phyloP scores from a whole-genome alignment of 202 grass and related monocot species.

The Musa balbisiana region DNA sequence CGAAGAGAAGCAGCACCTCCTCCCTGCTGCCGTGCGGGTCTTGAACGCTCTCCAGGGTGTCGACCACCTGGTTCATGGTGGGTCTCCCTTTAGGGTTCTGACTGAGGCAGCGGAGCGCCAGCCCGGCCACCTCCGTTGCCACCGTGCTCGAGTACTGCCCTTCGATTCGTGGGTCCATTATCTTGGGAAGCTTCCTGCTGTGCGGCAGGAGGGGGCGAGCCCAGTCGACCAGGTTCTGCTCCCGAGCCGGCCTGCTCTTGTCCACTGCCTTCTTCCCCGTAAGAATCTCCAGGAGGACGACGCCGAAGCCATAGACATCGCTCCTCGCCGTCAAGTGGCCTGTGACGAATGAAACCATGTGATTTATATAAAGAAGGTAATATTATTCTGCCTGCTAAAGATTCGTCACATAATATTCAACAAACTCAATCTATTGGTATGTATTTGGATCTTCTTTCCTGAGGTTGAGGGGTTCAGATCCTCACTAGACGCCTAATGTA shows the following conservation, averaged over 20 bases:
- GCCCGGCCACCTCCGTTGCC: conserved; percentile 60
- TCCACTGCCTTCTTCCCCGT: conserved; percentile 88
- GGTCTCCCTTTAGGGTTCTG: conserved; percentile 95
- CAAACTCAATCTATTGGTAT: too few species aligned
- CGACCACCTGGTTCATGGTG: conserved; percentile 66
- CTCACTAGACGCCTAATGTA: too few species aligned
- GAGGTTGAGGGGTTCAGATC: too few species aligned
- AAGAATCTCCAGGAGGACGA: conserved; percentile 92
- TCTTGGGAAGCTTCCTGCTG: conserved; percentile 73
- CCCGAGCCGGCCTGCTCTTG: conserved; percentile 75
- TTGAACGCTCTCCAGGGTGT: conserved; percentile 62
- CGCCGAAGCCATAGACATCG: conserved; percentile 93
- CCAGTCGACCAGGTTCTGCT: conserved; percentile 94
- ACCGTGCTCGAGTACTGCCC: conserved; percentile 93
- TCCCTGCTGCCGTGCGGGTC: conserved; percentile 62
- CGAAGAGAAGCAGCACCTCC: conserved; percentile 76
- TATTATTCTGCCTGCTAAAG: not conserved
- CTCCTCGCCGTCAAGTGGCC: conserved; percentile 91
- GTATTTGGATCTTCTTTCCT: too few species aligned
- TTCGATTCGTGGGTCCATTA: conserved; percentile 97
- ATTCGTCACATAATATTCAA: too few species aligned
- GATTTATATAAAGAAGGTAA: not conserved
- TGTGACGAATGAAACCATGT: conserved; percentile 28
- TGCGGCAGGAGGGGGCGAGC: conserved; percentile 81
- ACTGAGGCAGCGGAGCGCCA: conserved; percentile 80